Evolutionary conservation across 371 early-diverging fungal genomes (phyloP).

Genomic region (Conidiobolus coronatus): DNA sequence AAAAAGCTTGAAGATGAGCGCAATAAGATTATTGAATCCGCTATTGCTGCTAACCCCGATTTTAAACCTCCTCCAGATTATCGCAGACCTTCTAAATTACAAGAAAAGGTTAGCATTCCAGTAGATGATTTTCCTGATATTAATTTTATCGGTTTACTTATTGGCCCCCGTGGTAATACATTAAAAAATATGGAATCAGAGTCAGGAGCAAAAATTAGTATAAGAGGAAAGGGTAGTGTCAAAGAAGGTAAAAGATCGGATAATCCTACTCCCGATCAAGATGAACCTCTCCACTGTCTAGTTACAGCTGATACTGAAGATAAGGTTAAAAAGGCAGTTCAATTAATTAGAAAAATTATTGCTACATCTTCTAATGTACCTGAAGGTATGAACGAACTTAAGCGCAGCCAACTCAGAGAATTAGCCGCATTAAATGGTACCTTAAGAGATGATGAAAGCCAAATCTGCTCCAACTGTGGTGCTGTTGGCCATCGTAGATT

Average conservation of each 20-base stretch:
- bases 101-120: slow-evolving; percentile 85
- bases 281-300: slow-evolving; percentile 85
- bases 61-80: slow-evolving; percentile 84
- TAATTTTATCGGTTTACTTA: slow-evolving; percentile 90
- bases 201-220: slow-evolving; percentile 83
- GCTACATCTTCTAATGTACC: slow-evolving; percentile 78
- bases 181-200: slow-evolving; percentile 84
- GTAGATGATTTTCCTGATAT: slow-evolving; percentile 86
- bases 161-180: slow-evolving; percentile 93
- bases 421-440: slow-evolving; percentile 90
- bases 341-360: slow-evolving; percentile 76
- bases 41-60: slow-evolving; percentile 43
- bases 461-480: slow-evolving; percentile 86
- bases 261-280: slow-evolving; percentile 29
- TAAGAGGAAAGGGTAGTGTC: slow-evolving; percentile 91
- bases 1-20: slow-evolving; percentile 86
- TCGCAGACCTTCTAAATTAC: slow-evolving; percentile 49
- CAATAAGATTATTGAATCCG: slow-evolving; percentile 63
- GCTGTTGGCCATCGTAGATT: slow-evolving; percentile 69
- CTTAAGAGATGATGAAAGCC: slow-evolving; percentile 81
- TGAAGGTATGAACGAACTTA: slow-evolving; percentile 83
- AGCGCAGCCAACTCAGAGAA: slow-evolving; percentile 79
- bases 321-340: slow-evolving; percentile 61
- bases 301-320: slow-evolving; percentile 78
- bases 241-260: slow-evolving; percentile 81